Evolutionary conservation across 805 yeast species (phyloP).

Genomic region (Candida nonsorbophila): DNA sequence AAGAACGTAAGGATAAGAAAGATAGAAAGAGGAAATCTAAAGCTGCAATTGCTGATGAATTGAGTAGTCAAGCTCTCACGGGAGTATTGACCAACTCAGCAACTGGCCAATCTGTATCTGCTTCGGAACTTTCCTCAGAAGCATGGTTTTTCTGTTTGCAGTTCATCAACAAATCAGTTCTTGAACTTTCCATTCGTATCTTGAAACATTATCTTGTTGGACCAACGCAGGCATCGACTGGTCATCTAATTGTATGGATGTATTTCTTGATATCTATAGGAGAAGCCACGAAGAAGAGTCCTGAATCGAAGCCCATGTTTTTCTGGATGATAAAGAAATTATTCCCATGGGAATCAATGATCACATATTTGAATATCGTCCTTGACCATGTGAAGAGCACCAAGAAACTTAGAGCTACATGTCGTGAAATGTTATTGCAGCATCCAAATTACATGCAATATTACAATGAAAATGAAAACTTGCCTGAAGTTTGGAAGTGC

Average conservation of each 20-base stretch:
- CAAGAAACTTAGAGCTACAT: constrained; percentile 16
- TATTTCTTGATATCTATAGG: constrained; percentile 66
- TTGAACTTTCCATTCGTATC: constrained; percentile 66
- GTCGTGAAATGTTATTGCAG: constrained; percentile 13
- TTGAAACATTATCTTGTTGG: constrained; percentile 62
- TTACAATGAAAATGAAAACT: constrained; percentile 54
- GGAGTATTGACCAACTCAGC: constrained; percentile 14
- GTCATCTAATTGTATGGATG: constrained; percentile 74
- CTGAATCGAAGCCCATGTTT: constrained; percentile 43
- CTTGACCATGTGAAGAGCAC: constrained; percentile 28
- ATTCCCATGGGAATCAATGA: constrained; percentile 66
- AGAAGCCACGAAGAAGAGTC: constrained; percentile 43
- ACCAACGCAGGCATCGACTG: constrained; percentile 63
- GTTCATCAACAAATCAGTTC: constrained; percentile 55
- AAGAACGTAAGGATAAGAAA: constrained; percentile 66
- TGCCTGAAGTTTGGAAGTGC: constrained; percentile 78
- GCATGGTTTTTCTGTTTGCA: constrained; percentile 59
- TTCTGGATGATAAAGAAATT: constrained; percentile 47
- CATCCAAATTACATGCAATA: constrained; percentile 40
- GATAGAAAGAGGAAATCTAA: constrained; percentile 52
- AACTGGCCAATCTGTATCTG: constrained; percentile 26
- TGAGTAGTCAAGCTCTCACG: constrained; percentile 9
- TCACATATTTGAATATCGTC: constrained; percentile 58
- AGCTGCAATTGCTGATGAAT: constrained; percentile 12
- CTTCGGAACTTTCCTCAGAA: constrained; percentile 26